Percentiles rank a stretch among this genome's conserved stretches.
phyloP scores from a whole-genome alignment of 805 yeast species.

The Debaryomyces hansenii region DNA sequence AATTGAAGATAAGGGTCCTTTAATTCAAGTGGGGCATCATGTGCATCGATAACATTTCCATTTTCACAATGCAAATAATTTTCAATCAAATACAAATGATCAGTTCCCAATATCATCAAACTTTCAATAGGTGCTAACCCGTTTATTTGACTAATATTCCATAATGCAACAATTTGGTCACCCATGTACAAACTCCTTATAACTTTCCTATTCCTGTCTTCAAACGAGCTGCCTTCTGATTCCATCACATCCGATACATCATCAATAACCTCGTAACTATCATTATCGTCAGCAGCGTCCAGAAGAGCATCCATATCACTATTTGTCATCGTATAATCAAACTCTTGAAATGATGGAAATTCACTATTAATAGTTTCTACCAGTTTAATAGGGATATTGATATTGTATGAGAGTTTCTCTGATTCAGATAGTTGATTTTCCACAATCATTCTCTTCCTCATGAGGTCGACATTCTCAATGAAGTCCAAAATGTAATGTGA shows the following conservation, averaged over 20 bases:
- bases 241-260: slow-evolving; percentile 27
- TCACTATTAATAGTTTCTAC: slow-evolving; percentile 8
- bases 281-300: slow-evolving; percentile 17
- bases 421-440: slow-evolving; percentile 49
- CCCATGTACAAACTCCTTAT: slow-evolving; percentile 66
- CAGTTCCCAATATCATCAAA: slow-evolving; percentile 65
- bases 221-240: slow-evolving; percentile 27
- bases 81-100: slow-evolving; percentile 66
- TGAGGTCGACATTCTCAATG: slow-evolving; percentile 68
- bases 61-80: slow-evolving; percentile 60
- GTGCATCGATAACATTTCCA: slow-evolving; percentile 58
- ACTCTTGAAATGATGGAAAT: slow-evolving; percentile 16
- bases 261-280: slow-evolving; percentile 46
- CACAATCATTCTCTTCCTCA: slow-evolving; percentile 60
- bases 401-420: slow-evolving; percentile 42
- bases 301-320: slow-evolving; percentile 26
- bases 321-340: slow-evolving; percentile 15
- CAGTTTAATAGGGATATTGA: slow-evolving; percentile 37
- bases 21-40: slow-evolving; percentile 59
- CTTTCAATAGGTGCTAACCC: slow-evolving; percentile 81
- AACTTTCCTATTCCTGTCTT: slow-evolving; percentile 75
- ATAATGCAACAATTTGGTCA: slow-evolving; percentile 67
- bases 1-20: slow-evolving; percentile 71
- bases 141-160: slow-evolving; percentile 73
- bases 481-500: slow-evolving; percentile 56